Evolutionary conservation across 176 grass and related monocot genomes (phyloP).

Genomic region (Olyra latifolia): DNA sequence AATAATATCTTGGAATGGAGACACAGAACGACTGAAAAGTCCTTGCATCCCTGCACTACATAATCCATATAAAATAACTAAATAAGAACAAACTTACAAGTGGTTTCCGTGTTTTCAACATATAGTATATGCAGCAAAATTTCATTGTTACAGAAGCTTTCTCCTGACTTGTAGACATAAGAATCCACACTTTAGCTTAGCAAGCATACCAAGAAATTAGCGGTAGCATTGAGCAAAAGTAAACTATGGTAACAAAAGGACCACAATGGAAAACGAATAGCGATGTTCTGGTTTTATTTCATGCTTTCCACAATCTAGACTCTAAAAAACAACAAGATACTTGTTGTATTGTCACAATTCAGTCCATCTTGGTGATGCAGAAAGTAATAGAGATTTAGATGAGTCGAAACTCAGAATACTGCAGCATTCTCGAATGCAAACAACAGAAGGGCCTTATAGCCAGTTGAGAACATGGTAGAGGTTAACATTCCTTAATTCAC

Average conservation of each 20-base stretch:
- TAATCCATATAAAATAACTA: conserved; percentile 35
- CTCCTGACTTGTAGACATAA: conserved; percentile 14
- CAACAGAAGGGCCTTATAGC: neutral
- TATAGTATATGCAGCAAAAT: conserved; percentile 2
- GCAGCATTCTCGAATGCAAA: neutral
- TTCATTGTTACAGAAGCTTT: conserved; percentile 19
- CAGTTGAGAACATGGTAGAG: neutral
- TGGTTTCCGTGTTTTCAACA: neutral
- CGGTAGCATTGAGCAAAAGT: conserved; percentile 21
- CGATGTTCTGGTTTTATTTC: neutral
- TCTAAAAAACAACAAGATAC: neutral
- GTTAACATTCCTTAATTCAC: neutral
- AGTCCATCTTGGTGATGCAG: conserved; percentile 8
- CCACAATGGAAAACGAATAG: neutral
- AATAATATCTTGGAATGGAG: conserved; percentile 64
- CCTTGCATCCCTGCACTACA: conserved; percentile 93
- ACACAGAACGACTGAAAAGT: conserved; percentile 64
- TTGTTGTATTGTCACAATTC: conserved; percentile 4
- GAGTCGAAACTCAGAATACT: neutral
- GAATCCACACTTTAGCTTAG: neutral
- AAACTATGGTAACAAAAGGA: neutral
- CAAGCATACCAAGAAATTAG: neutral
- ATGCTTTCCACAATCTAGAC: conserved; percentile 1
- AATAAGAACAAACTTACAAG: conserved; percentile 20
- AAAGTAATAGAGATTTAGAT: neutral